Percentiles rank a stretch among this genome's conserved stretches.
Conservation (phyloP, 2,329 filamentous ascomycete genomes). For the Tricladium varicosporioides region DNA sequence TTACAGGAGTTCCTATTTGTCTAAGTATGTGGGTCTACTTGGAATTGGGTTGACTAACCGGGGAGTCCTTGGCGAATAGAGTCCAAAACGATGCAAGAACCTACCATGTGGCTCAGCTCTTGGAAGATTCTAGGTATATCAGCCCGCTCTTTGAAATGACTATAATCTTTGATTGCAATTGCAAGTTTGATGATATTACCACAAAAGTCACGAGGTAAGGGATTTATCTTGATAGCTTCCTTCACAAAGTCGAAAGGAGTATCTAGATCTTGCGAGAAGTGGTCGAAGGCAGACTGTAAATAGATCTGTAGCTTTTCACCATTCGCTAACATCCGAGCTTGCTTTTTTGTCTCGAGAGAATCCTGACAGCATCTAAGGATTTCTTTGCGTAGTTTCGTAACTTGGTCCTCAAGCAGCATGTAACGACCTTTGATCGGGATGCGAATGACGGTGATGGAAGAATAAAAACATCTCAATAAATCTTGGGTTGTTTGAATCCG, state of each 20-base stretch:
- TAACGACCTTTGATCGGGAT: too few relatives aligned
- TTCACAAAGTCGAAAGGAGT: slow-evolving; percentile 51
- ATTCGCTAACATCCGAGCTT: slow-evolving; percentile 46
- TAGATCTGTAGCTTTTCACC: slow-evolving; percentile 46
- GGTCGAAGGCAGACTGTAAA: slow-evolving; percentile 48
- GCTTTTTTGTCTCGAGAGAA: slow-evolving; percentile 41
- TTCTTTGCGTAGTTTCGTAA: too few relatives aligned
- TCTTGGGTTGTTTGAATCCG: too few relatives aligned
- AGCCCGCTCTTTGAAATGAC: slow-evolving; percentile 18
- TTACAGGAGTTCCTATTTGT: too few relatives aligned
- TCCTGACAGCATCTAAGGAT: slow-evolving; percentile 8
- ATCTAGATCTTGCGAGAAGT: slow-evolving; percentile 45
- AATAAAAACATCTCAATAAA: too few relatives aligned
- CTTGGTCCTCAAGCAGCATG: too few relatives aligned
- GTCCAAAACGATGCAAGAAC: slow-evolving; percentile 50
- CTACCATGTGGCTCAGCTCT: slow-evolving; percentile 46
- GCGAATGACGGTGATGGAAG: too few relatives aligned
- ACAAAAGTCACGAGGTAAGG: slow-evolving; percentile 46
- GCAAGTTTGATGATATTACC: slow-evolving; percentile 50
- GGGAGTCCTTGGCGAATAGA: slow-evolving; percentile 32
- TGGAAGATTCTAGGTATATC: slow-evolving; percentile 39
- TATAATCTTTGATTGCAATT: slow-evolving; percentile 38
- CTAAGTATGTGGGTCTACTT: too few relatives aligned
- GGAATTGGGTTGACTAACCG: not conserved
- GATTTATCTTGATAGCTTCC: slow-evolving; percentile 43